phyloP scores from a whole-genome alignment of 345 rosid genomes.

The Populus euphratica region DNA sequence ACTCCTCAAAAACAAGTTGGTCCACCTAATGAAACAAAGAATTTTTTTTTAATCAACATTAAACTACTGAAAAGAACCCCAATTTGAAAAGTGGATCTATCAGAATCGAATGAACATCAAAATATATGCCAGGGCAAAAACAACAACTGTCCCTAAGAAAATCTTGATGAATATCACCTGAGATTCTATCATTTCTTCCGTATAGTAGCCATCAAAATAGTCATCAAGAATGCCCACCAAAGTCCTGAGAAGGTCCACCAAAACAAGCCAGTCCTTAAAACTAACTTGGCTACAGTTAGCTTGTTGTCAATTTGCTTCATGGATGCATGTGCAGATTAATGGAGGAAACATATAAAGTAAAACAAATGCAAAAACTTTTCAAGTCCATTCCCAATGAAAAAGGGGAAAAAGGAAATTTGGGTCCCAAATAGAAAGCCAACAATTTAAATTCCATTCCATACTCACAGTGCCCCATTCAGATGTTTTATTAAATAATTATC shows the following conservation, averaged over 20 bases:
- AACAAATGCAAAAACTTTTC: not conserved
- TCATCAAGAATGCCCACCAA: conserved; percentile 89
- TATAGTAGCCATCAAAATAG: conserved; percentile 85
- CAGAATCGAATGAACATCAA: conserved; percentile 10
- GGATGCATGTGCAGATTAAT: not conserved
- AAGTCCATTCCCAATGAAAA: not conserved
- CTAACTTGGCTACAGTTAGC: conserved; percentile 5
- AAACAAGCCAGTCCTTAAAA: conserved; percentile 21
- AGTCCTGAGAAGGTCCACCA: conserved; percentile 50
- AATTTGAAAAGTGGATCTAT: not conserved
- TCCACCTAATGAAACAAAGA: conserved; percentile 59
- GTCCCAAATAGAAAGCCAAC: not conserved
- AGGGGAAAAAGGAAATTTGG: not conserved
- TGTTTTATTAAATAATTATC: not conserved
- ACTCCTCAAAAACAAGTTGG: conserved; percentile 93
- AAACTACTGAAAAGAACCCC: not conserved
- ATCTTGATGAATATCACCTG: conserved; percentile 49
- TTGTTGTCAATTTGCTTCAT: not conserved
- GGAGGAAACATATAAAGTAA: too few relatives aligned
- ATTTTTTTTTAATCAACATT: conserved; percentile 5
- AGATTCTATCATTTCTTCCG: conserved; percentile 92
- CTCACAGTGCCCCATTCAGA: not conserved
- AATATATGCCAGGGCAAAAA: conserved; percentile 3
- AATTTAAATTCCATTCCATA: too few relatives aligned
- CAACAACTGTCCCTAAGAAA: conserved; percentile 7